Percentiles rank a stretch among this genome's conserved stretches.
Evolutionary conservation across 495 filamentous ascomycete species (phyloP).

Genomic region (Penicillium coffeae): DNA sequence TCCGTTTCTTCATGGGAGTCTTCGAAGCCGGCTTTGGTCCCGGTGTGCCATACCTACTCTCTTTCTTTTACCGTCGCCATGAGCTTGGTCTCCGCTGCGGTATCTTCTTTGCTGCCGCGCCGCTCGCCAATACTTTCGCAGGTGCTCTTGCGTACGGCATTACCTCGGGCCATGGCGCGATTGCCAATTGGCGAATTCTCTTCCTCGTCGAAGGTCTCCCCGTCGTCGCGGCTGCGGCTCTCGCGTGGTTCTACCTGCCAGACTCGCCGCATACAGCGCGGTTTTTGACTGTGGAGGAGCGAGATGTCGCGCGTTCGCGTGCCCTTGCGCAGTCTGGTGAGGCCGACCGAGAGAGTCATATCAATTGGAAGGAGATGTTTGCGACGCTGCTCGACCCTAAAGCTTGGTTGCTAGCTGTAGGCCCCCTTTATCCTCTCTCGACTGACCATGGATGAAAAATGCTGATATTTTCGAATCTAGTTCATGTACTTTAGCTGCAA

Average conservation of each 20-base stretch:
- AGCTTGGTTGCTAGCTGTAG: slow-evolving; percentile 50
- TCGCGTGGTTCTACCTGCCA: slow-evolving; percentile 67
- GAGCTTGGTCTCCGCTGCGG: slow-evolving; percentile 76
- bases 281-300: slow-evolving; percentile 71
- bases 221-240: slow-evolving; percentile 58
- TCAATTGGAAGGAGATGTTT: slow-evolving; percentile 58
- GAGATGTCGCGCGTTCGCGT: slow-evolving; percentile 60
- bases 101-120: slow-evolving; percentile 72
- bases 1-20: slow-evolving; percentile 63
- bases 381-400: slow-evolving; percentile 57
- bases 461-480: slow-evolving; percentile 20
- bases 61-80: slow-evolving; percentile 78
- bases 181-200: slow-evolving; percentile 75
- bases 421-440: not conserved
- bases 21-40: slow-evolving; percentile 68
- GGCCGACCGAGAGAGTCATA: slow-evolving; percentile 44
- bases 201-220: slow-evolving; percentile 84
- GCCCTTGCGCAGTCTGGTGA: slow-evolving; percentile 61
- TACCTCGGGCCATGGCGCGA: slow-evolving; percentile 59
- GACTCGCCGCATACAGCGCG: slow-evolving; percentile 64
- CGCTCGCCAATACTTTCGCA: slow-evolving; percentile 78
- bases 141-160: slow-evolving; percentile 82
- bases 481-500: slow-evolving; percentile 61
- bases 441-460: not conserved
- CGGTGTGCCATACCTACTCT: slow-evolving; percentile 67